Percentiles rank a stretch among this genome's conserved stretches.
Conservation (phyloP, 2,329 filamentous ascomycete genomes). For the Phoma sp. region DNA sequence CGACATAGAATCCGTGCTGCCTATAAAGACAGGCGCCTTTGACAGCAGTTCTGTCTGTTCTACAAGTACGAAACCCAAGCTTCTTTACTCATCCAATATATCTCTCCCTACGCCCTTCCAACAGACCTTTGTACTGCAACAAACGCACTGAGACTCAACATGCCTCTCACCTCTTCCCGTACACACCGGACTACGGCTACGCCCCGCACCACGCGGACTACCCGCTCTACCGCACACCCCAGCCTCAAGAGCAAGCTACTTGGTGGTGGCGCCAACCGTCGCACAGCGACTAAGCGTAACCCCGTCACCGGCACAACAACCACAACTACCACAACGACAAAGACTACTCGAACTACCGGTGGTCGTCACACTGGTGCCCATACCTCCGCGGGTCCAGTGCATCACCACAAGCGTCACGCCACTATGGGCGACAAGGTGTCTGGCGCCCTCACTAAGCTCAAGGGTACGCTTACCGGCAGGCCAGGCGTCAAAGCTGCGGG, state of each 20-base stretch:
- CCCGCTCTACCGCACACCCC: conserved; percentile 51
- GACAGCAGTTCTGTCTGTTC: not conserved
- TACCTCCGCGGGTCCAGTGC: conserved; percentile 37
- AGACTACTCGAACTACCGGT: conserved; percentile 52
- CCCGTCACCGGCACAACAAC: conserved; percentile 30
- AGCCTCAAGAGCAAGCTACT: conserved; percentile 62
- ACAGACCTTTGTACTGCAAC: no score
- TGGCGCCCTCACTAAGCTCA: conserved; percentile 75
- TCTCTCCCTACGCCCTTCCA: no score
- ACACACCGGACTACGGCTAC: conserved; percentile 29
- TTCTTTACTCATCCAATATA: not conserved
- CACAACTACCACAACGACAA: conserved; percentile 49
- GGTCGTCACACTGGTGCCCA: conserved; percentile 38
- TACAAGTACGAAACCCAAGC: not conserved
- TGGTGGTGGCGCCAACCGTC: conserved; percentile 47
- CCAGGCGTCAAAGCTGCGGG: conserved; percentile 79
- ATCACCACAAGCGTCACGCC: conserved; percentile 71
- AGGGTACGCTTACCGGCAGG: conserved; percentile 70
- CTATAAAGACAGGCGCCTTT: conserved; percentile 11
- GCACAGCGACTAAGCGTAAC: conserved; percentile 47
- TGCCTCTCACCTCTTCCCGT: conserved; percentile 38
- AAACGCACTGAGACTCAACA: conserved; percentile 21
- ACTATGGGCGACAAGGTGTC: conserved; percentile 78
- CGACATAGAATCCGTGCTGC: conserved; percentile 4
- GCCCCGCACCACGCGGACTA: conserved; percentile 40